Evolutionary conservation across 257 asterid species (phyloP).

Genomic region (Voacanga thouarsii): DNA sequence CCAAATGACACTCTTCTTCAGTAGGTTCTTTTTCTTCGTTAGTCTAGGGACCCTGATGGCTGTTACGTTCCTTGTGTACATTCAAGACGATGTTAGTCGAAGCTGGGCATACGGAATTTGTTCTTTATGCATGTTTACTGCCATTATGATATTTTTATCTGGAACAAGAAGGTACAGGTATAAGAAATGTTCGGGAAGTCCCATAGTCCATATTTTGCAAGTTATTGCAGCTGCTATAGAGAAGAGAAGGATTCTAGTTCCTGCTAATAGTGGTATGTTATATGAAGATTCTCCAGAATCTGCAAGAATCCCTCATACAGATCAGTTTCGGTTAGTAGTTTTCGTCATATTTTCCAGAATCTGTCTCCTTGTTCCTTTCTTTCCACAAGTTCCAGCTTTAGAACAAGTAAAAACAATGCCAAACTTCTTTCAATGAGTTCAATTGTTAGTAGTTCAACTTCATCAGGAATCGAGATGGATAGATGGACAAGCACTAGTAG

Average conservation of each 20-base stretch:
- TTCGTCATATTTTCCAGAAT: neutral
- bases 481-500: too few relatives aligned
- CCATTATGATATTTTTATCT: slow-evolving; percentile 27
- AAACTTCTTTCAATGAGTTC: neutral
- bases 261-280: slow-evolving; percentile 14
- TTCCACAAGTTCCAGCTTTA: neutral
- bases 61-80: slow-evolving; percentile 39
- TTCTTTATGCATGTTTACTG: slow-evolving; percentile 36
- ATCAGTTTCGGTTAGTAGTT: slow-evolving; percentile 31
- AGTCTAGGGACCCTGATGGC: slow-evolving; percentile 42
- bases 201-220: slow-evolving; percentile 31
- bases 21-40: slow-evolving; percentile 44
- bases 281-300: slow-evolving; percentile 28
- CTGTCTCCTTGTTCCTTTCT: neutral
- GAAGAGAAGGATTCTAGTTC: slow-evolving; percentile 35
- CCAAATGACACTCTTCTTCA: slow-evolving; percentile 35
- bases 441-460: neutral
- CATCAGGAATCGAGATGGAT: neutral
- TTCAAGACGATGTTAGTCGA: slow-evolving; percentile 38
- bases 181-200: slow-evolving; percentile 36
- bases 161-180: slow-evolving; percentile 37
- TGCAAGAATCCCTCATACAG: slow-evolving; percentile 25
- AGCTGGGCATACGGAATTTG: slow-evolving; percentile 48
- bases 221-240: slow-evolving; percentile 33
- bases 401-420: neutral